These are phyloP conservation scores for Gillenia trifoliata DNA, from an alignment of 306 rosid genomes.

Conservation along the genomic window DNA sequence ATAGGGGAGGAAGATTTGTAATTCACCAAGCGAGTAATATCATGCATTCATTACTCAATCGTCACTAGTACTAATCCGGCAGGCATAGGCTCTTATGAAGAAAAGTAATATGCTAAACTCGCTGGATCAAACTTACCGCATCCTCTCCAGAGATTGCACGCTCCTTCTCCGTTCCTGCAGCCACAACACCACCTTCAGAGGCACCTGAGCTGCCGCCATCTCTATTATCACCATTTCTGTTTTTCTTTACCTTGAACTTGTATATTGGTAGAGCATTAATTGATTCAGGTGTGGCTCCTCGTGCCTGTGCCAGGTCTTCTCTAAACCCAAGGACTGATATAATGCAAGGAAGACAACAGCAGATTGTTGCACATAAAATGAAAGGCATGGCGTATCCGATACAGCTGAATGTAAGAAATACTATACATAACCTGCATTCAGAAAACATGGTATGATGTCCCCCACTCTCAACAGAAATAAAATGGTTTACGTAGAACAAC, in stretches of 20 bases:
- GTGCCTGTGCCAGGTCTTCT: slow-evolving; percentile 76
- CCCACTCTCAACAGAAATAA: slow-evolving; percentile 1
- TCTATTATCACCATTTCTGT: slow-evolving; percentile 46
- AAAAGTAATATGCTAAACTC: not conserved
- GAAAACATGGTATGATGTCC: slow-evolving; percentile 20
- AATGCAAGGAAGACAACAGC: slow-evolving; percentile 97
- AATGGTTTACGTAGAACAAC: not conserved
- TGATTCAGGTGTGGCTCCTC: slow-evolving; percentile 91
- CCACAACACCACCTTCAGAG: slow-evolving; percentile 78
- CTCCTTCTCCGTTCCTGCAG: slow-evolving; percentile 89
- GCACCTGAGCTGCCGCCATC: slow-evolving; percentile 39
- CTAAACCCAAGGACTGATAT: slow-evolving; percentile 90
- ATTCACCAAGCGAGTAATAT: not conserved
- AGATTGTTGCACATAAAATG: slow-evolving; percentile 94
- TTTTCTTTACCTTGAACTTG: slow-evolving; percentile 84
- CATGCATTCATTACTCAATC: not conserved
- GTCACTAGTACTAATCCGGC: not conserved
- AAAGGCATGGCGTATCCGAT: slow-evolving; percentile 99
- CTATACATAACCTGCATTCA: slow-evolving; percentile 82
- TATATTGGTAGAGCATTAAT: slow-evolving; percentile 78
- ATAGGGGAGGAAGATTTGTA: not conserved
- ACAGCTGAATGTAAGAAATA: slow-evolving; percentile 91
- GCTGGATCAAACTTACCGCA: slow-evolving; percentile 52
- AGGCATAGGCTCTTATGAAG: not conserved
- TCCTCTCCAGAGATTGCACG: slow-evolving; percentile 87